These are phyloP conservation scores for Claviceps sp. DNA, from an alignment of 2,329 filamentous ascomycete species.

Conservation along the genomic window DNA sequence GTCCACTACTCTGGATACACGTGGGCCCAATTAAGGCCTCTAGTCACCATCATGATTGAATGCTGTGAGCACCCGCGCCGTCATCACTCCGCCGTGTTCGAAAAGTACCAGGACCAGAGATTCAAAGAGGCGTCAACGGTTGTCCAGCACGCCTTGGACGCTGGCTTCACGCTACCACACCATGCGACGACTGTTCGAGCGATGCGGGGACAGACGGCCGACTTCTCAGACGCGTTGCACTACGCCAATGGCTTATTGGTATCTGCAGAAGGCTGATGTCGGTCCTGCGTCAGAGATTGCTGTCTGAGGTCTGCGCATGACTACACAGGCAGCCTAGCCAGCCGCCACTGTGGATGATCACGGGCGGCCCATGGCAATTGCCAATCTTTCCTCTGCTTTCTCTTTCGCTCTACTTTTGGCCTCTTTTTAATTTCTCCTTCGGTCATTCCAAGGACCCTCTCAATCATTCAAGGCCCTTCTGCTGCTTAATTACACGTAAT, in stretches of 20 bases:
- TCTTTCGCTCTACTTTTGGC: too few relatives aligned
- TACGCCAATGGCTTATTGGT: conserved; percentile 17
- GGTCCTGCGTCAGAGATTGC: too few relatives aligned
- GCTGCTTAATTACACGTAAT: neutral
- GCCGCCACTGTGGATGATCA: too few relatives aligned
- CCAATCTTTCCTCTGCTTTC: too few relatives aligned
- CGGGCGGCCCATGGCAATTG: too few relatives aligned
- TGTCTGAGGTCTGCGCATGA: too few relatives aligned
- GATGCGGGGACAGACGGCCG: conserved; percentile 7
- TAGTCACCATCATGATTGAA: conserved; percentile 69
- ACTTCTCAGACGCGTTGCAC: conserved; percentile 13
- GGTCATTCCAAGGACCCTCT: neutral
- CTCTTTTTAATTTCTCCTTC: neutral
- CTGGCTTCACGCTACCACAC: conserved; percentile 40
- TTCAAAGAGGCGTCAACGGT: conserved; percentile 77
- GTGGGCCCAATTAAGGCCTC: conserved; percentile 63
- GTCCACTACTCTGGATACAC: conserved; percentile 93
- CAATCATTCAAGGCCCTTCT: too few relatives aligned
- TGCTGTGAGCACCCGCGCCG: conserved; percentile 71
- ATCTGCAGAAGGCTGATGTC: conserved; percentile 13
- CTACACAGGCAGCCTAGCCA: too few relatives aligned
- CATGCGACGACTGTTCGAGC: conserved; percentile 25
- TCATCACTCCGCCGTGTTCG: conserved; percentile 77
- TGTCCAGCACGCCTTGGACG: conserved; percentile 60
- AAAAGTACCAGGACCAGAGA: conserved; percentile 80